phyloP scores from a whole-genome alignment of 2,329 filamentous ascomycete species.

The Calonectria naviculata region DNA sequence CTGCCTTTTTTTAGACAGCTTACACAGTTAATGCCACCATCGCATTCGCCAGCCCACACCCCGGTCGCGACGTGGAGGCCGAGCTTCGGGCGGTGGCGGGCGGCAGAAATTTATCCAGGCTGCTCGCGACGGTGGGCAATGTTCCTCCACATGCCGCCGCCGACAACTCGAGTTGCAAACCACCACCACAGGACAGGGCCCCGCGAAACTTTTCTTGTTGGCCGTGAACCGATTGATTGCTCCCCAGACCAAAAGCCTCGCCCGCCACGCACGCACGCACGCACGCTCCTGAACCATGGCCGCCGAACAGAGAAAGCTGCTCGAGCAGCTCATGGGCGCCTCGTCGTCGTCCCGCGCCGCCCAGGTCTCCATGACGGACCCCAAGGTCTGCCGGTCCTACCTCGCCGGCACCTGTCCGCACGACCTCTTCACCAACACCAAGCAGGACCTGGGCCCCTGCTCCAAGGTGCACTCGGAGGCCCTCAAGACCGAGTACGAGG shows the following conservation, averaged over 20 bases:
- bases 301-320: constrained; percentile 96
- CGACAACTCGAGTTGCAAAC: constrained; percentile 11
- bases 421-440: constrained; percentile 99
- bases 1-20: constrained; percentile 22
- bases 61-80: constrained; percentile 37
- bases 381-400: constrained; percentile 95
- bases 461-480: constrained; percentile 89
- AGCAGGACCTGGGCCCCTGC: constrained; percentile 93
- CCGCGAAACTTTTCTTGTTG: constrained; percentile 24
- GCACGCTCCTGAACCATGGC: constrained; percentile 69
- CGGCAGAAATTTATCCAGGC: constrained; percentile 38
- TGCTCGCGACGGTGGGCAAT: constrained; percentile 21
- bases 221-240: background rate
- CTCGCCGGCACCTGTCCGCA: constrained; percentile 95
- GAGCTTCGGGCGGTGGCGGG: constrained; percentile 33
- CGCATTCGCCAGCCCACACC: constrained; percentile 4
- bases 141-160: constrained; percentile 37
- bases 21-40: constrained; percentile 5
- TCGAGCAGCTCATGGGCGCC: constrained; percentile 94
- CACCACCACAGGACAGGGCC: constrained; percentile 21
- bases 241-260: constrained; percentile 20
- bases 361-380: constrained; percentile 88
- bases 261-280: background rate
- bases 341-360: constrained; percentile 78
- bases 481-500: constrained; percentile 89